A percentile compares a stretch with the other conserved stretches of the same genome.
phyloP scores from a whole-genome alignment of 1,284 basidiomycete species.

The Cerioporus squamosus region DNA sequence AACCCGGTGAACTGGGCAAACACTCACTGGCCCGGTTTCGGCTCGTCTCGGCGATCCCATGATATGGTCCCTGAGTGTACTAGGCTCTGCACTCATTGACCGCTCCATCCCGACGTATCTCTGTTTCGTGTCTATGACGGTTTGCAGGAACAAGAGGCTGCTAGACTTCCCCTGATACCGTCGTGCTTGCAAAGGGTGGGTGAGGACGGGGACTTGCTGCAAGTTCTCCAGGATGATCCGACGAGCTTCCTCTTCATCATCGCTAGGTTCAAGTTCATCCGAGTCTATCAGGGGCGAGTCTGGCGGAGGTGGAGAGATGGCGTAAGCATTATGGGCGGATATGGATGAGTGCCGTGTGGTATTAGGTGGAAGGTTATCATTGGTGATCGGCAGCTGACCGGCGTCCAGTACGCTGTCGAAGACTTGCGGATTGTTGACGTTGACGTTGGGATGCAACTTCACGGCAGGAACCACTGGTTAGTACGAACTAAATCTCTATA shows the following conservation, averaged over 20 bases:
- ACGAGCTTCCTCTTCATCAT: conserved; percentile 35
- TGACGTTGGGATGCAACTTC: conserved; percentile 53
- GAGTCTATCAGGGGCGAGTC: conserved; percentile 21
- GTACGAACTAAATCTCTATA: not conserved
- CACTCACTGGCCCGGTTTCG: too few species aligned
- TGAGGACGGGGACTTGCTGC: conserved; percentile 23
- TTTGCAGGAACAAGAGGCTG: conserved; percentile 51
- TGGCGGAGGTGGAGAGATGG: conserved; percentile 14
- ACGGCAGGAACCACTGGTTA: too few species aligned
- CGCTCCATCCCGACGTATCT: conserved; percentile 35
- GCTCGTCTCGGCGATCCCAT: too few species aligned
- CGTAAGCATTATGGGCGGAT: not conserved
- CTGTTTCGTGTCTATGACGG: conserved; percentile 53
- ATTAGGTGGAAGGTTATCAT: not conserved
- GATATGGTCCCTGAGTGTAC: not conserved
- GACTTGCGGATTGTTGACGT: conserved; percentile 49
- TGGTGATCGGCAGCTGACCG: conserved; percentile 31
- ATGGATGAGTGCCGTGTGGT: not conserved
- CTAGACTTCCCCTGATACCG: conserved; percentile 57
- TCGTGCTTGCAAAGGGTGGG: conserved; percentile 32
- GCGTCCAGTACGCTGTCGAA: conserved; percentile 51
- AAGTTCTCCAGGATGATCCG: conserved; percentile 25
- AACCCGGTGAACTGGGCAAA: too few species aligned
- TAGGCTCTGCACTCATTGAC: conserved; percentile 13
- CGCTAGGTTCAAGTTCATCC: conserved; percentile 40